Percentiles rank a stretch among this genome's conserved stretches.
Evolutionary conservation across 179 eudicot species (phyloP).

Genomic region (Carnegiea gigantea): DNA sequence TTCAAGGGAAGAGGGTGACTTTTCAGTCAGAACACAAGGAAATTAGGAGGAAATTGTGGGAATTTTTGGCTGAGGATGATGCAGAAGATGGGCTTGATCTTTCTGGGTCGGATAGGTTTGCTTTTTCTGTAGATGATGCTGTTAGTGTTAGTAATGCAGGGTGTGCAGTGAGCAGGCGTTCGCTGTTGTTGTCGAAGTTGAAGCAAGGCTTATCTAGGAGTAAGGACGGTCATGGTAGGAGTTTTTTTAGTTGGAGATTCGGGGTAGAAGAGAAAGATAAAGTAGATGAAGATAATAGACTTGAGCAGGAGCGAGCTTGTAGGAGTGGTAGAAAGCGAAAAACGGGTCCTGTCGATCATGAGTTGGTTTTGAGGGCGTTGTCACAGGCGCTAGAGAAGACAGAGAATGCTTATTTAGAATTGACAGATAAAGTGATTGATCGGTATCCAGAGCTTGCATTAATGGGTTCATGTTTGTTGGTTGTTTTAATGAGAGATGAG

Average conservation of each 20-base stretch:
- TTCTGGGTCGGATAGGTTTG: conserved; percentile 94
- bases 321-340: conserved; percentile 52
- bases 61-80: conserved; percentile 75
- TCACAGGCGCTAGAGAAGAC: conserved; percentile 72
- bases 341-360: conserved; percentile 76
- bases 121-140: conserved; percentile 93
- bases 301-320: conserved; percentile 45
- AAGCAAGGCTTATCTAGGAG: conserved; percentile 69
- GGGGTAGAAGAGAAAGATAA: conserved; percentile 57
- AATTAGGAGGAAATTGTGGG: conserved; percentile 81
- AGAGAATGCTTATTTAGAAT: conserved; percentile 73
- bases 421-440: conserved; percentile 93
- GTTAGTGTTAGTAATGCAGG: conserved; percentile 68
- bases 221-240: conserved; percentile 53
- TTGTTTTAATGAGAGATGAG: conserved; percentile 86
- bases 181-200: conserved; percentile 68
- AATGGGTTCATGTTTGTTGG: conserved; percentile 98
- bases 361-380: conserved; percentile 75
- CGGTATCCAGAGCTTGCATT: conserved; percentile 91
- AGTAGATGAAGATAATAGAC: conserved; percentile 40
- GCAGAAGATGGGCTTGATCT: conserved; percentile 91
- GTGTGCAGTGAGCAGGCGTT: conserved; percentile 57
- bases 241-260: conserved; percentile 75
- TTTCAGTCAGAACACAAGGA: conserved; percentile 54
- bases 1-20: conserved; percentile 60